A percentile compares a stretch with the other conserved stretches of the same genome.
phyloP scores from a whole-genome alignment of 2,329 filamentous ascomycete species.

The Fusarium sacchari region DNA sequence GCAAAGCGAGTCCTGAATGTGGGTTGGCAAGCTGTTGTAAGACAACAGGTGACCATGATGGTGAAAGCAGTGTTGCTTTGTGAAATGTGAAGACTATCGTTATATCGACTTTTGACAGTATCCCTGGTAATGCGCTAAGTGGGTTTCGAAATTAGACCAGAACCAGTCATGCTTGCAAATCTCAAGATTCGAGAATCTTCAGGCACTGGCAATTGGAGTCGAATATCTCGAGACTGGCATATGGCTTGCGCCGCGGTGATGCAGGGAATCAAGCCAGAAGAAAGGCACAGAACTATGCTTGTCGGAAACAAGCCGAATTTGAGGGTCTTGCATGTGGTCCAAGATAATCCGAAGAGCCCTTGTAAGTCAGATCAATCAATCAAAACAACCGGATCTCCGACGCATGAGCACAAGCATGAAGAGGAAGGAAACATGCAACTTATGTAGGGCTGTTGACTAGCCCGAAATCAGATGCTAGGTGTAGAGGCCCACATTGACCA shows the following conservation, averaged over 20 bases:
- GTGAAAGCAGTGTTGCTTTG: not conserved
- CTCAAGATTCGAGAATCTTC: not conserved
- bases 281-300: not conserved
- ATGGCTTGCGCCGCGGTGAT: constrained; percentile 2
- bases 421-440: not conserved
- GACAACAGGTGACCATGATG: not conserved
- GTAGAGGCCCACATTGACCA: constrained; percentile 18
- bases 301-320: constrained; percentile 15
- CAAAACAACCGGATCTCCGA: constrained; percentile 8
- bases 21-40: not conserved
- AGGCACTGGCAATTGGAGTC: not conserved
- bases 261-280: not conserved
- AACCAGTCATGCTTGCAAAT: too few species aligned
- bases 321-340: not conserved
- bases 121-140: not conserved
- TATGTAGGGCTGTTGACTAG: constrained; percentile 28
- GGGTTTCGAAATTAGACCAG: not conserved
- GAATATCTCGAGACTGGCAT: not conserved
- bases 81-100: not conserved
- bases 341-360: constrained; percentile 1
- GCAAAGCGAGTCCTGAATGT: not conserved
- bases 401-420: not conserved
- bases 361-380: not conserved
- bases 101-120: not conserved
- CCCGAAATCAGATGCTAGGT: constrained; percentile 22